Evolutionary conservation across 495 filamentous ascomycete genomes (phyloP).

Genomic region (Penicillium crystallinum): DNA sequence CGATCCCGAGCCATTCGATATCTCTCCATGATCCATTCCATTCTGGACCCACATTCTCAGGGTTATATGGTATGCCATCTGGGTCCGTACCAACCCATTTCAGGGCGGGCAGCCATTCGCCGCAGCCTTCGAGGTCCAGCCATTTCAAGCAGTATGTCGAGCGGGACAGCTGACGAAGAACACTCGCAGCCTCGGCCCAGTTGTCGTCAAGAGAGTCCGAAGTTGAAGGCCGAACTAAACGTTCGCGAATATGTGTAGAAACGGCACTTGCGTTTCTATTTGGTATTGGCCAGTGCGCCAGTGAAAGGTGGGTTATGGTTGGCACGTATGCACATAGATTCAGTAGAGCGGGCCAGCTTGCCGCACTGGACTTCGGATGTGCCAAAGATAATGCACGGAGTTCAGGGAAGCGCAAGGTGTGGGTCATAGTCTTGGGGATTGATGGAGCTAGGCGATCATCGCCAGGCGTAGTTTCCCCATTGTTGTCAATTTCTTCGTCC

Average conservation of each 20-base stretch:
- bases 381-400: slow-evolving; percentile 51
- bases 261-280: slow-evolving; percentile 57
- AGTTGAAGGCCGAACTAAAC: slow-evolving; percentile 36
- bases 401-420: slow-evolving; percentile 40
- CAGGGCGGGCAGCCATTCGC: slow-evolving; percentile 64
- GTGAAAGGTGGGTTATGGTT: slow-evolving; percentile 67
- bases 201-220: slow-evolving; percentile 48
- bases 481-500: slow-evolving; percentile 23
- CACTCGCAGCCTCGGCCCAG: slow-evolving; percentile 61
- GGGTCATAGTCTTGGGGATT: slow-evolving; percentile 40
- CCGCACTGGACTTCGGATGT: slow-evolving; percentile 31
- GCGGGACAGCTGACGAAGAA: slow-evolving; percentile 64
- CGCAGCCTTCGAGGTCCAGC: slow-evolving; percentile 77
- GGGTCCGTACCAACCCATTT: slow-evolving; percentile 35
- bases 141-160: slow-evolving; percentile 67
- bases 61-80: slow-evolving; percentile 20
- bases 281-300: slow-evolving; percentile 77
- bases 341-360: slow-evolving; percentile 66
- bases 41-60: slow-evolving; percentile 34
- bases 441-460: slow-evolving; percentile 16
- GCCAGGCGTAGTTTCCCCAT: slow-evolving; percentile 25
- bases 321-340: slow-evolving; percentile 54
- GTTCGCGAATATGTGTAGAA: slow-evolving; percentile 37
- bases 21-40: slow-evolving; percentile 50
- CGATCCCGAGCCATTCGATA: slow-evolving; percentile 43